Evolutionary conservation across 2,329 filamentous ascomycete species (phyloP).

Genomic region (Botrytis squamosa): DNA sequence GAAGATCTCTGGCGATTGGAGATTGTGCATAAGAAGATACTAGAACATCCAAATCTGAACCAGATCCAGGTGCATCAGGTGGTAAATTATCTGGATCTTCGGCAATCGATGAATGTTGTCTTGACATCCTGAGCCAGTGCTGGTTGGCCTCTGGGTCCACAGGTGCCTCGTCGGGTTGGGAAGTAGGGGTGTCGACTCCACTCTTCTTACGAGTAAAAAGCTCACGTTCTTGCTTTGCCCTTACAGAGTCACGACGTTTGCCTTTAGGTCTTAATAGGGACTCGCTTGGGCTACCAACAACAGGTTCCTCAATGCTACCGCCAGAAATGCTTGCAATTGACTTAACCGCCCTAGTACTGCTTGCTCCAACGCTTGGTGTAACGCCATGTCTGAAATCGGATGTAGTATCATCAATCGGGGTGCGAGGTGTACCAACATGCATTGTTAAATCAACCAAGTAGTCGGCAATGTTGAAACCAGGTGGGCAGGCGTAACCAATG

Average conservation of each 20-base stretch:
- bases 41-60: constrained; percentile 79
- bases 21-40: constrained; percentile 75
- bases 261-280: constrained; percentile 63
- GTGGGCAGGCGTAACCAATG: constrained; percentile 88
- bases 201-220: constrained; percentile 82
- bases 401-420: constrained; percentile 55
- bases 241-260: constrained; percentile 77
- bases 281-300: constrained; percentile 56
- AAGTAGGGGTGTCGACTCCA: constrained; percentile 60
- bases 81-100: constrained; percentile 69
- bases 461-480: constrained; percentile 98
- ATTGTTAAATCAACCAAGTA: constrained; percentile 97
- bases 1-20: constrained; percentile 70
- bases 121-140: constrained; percentile 60
- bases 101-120: constrained; percentile 54
- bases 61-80: constrained; percentile 55
- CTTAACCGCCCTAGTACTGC: constrained; percentile 84
- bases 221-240: constrained; percentile 82
- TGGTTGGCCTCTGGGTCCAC: constrained; percentile 47
- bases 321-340: constrained; percentile 84
- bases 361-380: constrained; percentile 70
- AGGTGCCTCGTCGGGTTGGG: constrained; percentile 58
- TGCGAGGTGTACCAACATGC: constrained; percentile 70
- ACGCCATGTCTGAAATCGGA: constrained; percentile 63
- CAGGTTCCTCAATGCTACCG: constrained; percentile 64